phyloP scores from a whole-genome alignment of 2,329 filamentous ascomycete genomes.

The Orbilia javanica region DNA sequence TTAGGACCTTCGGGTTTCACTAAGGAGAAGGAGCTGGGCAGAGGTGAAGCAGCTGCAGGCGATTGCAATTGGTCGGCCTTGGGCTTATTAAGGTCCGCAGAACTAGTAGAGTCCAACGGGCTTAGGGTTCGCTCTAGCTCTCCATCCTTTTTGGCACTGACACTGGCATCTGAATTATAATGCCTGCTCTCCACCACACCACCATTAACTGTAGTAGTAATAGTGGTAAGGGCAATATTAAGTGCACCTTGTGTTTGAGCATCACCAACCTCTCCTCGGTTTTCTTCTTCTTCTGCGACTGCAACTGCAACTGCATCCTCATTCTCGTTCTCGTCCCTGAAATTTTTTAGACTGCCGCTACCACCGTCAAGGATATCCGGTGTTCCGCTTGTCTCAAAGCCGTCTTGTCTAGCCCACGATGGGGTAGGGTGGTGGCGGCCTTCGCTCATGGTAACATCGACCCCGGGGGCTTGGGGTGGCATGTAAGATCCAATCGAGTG shows the following conservation, averaged over 20 bases:
- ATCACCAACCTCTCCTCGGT: slow-evolving; percentile 42
- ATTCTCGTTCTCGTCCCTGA: slow-evolving; percentile 43
- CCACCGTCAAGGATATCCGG: slow-evolving; percentile 43
- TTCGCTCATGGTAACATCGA: slow-evolving; percentile 52
- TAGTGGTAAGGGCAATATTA: not conserved
- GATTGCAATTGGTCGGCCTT: slow-evolving; percentile 45
- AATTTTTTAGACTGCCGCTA: slow-evolving; percentile 46
- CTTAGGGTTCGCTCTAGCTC: slow-evolving; percentile 48
- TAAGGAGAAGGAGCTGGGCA: slow-evolving; percentile 28
- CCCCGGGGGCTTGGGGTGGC: slow-evolving; percentile 51
- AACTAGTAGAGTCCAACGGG: slow-evolving; percentile 48
- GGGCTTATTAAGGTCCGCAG: slow-evolving; percentile 50
- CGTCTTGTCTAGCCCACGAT: slow-evolving; percentile 54
- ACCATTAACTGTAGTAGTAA: not conserved
- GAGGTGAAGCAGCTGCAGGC: slow-evolving; percentile 43
- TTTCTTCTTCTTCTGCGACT: not conserved
- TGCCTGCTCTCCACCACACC: slow-evolving; percentile 29
- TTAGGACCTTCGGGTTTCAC: slow-evolving; percentile 56
- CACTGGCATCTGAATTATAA: slow-evolving; percentile 42
- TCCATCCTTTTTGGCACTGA: slow-evolving; percentile 32
- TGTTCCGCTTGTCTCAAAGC: slow-evolving; percentile 57
- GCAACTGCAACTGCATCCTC: not conserved
- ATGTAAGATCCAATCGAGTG: slow-evolving; percentile 55
- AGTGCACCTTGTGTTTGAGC: not conserved
- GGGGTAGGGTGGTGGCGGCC: slow-evolving; percentile 43